Percentiles rank a stretch among this genome's conserved stretches.
These are phyloP conservation scores for Penicillium sp. DNA, from an alignment of 2,329 filamentous ascomycete genomes.

Conservation along the genomic window DNA sequence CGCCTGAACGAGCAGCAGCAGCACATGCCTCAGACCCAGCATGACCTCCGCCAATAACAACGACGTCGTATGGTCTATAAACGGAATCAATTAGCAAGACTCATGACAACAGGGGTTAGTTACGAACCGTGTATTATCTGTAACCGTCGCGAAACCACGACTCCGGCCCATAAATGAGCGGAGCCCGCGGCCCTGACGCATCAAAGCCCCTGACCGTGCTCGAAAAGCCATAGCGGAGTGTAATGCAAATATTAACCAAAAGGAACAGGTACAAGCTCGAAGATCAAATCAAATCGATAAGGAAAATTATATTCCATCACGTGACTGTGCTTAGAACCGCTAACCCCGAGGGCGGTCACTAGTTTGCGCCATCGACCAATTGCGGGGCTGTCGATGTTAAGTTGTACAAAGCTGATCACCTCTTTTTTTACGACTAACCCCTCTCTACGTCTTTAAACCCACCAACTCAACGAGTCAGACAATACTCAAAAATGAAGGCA, in stretches of 20 bases:
- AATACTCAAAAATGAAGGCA: constrained; percentile 56
- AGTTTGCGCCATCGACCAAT: constrained; percentile 32
- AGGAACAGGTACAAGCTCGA: background rate
- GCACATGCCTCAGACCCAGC: constrained; percentile 92
- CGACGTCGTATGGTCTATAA: constrained; percentile 74
- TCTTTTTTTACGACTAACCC: constrained; percentile 1
- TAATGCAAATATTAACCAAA: background rate
- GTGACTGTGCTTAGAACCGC: constrained; percentile 10
- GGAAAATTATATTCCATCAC: constrained; percentile 17
- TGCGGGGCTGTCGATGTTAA: constrained; percentile 29
- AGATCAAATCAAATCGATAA: constrained; percentile 15
- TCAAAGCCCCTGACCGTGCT: constrained; percentile 28
- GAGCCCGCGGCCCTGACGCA: constrained; percentile 27
- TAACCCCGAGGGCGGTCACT: constrained; percentile 23
- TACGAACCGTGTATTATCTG: constrained; percentile 37
- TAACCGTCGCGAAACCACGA: constrained; percentile 42
- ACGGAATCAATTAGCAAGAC: constrained; percentile 3
- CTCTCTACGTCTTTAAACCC: background rate
- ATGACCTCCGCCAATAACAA: constrained; percentile 94
- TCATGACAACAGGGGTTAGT: background rate
- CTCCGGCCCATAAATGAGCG: constrained; percentile 19
- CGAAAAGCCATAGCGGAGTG: constrained; percentile 37
- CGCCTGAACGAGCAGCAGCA: constrained; percentile 83
- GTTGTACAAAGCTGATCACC: constrained; percentile 9
- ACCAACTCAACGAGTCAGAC: background rate